These are phyloP conservation scores for Tricholoma saponaceum DNA, from an alignment of 768 basidiomycete genomes.

Conservation along the genomic window DNA sequence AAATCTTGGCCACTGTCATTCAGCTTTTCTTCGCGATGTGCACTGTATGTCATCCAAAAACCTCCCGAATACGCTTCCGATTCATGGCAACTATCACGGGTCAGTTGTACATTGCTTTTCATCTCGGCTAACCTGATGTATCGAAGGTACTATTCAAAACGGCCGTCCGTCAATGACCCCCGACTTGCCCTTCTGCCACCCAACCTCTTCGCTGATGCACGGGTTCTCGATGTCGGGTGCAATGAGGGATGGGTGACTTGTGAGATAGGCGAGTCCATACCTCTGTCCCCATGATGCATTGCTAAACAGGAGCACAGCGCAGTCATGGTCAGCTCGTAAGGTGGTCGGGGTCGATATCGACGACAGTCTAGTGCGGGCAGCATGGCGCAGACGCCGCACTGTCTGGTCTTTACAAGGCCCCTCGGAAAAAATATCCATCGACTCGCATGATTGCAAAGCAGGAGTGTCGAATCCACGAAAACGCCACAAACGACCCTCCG, in stretches of 20 bases:
- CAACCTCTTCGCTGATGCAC: constrained; percentile 46
- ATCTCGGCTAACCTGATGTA: background rate
- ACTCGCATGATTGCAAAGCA: background rate
- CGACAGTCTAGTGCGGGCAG: constrained; percentile 62
- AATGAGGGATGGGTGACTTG: constrained; percentile 86
- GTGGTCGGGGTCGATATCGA: constrained; percentile 89
- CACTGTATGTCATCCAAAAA: background rate
- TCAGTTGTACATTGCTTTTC: constrained; percentile 21
- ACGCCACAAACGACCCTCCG: constrained; percentile 21
- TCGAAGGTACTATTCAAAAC: constrained; percentile 72
- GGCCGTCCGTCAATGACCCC: constrained; percentile 55
- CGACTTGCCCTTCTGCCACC: constrained; percentile 61
- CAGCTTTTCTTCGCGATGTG: background rate
- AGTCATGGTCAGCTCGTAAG: constrained; percentile 53
- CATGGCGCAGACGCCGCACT: constrained; percentile 67
- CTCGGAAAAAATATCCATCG: background rate
- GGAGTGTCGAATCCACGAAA: constrained; percentile 13
- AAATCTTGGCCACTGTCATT: too few relatives aligned
- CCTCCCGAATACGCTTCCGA: constrained; percentile 22
- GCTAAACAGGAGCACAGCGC: constrained; percentile 41
- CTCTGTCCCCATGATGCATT: background rate
- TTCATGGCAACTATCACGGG: constrained; percentile 77
- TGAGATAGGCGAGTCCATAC: constrained; percentile 61
- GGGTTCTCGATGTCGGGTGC: constrained; percentile 81
- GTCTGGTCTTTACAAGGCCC: constrained; percentile 71